These are phyloP conservation scores for Sutorius australiensis DNA, from an alignment of 768 basidiomycete species.

Conservation along the genomic window DNA sequence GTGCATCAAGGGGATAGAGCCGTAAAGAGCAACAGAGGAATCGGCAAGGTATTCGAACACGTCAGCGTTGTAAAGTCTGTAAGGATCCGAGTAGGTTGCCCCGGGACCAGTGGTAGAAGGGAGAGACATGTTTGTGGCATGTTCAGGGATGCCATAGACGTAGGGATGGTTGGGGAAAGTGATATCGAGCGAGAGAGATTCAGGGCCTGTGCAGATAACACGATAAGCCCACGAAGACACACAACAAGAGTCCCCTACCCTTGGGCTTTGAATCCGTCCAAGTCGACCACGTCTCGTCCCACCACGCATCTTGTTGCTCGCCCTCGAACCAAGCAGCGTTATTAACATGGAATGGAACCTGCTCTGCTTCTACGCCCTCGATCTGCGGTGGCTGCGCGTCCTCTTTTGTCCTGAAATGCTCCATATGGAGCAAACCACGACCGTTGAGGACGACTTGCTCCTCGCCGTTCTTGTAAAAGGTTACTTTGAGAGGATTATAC, in stretches of 20 bases:
- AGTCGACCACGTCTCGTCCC: constrained; percentile 83
- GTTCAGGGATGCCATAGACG: constrained; percentile 96
- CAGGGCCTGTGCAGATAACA: constrained; percentile 67
- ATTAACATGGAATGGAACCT: constrained; percentile 53
- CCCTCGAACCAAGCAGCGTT: constrained; percentile 84
- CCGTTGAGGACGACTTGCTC: constrained; percentile 90
- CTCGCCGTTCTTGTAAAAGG: constrained; percentile 67
- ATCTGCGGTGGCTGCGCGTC: constrained; percentile 40
- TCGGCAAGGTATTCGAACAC: constrained; percentile 94
- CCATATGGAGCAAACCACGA: constrained; percentile 90
- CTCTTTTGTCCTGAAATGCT: constrained; percentile 82
- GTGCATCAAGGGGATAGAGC: constrained; percentile 89
- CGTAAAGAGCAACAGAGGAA: constrained; percentile 79
- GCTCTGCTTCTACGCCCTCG: constrained; percentile 40
- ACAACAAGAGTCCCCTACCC: constrained; percentile 44
- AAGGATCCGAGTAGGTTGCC: constrained; percentile 81
- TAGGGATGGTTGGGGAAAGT: constrained; percentile 88
- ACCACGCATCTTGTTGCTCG: constrained; percentile 75
- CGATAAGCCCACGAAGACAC: not conserved
- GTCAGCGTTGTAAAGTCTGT: constrained; percentile 91
- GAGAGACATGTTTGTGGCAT: constrained; percentile 84
- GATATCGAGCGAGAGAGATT: constrained; percentile 89
- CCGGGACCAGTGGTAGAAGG: constrained; percentile 83
- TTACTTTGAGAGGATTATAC: constrained; percentile 73
- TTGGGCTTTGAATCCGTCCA: constrained; percentile 97